Conservation (phyloP, 73 alveolate species). For the Blepharisma japonicum region DNA sequence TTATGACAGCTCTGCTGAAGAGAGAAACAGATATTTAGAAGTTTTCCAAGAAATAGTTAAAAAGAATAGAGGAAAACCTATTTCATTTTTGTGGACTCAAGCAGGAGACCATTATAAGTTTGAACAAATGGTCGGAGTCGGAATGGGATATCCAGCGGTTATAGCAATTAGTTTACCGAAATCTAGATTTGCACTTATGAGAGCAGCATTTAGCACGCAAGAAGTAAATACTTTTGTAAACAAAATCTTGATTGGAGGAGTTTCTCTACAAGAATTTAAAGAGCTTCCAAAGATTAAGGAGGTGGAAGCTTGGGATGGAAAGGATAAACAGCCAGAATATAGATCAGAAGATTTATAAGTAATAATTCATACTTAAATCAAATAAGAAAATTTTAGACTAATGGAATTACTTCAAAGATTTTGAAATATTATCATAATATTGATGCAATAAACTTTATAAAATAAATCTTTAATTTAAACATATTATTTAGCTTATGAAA, state of each 20-base stretch:
- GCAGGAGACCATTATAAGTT: slow-evolving; percentile 87
- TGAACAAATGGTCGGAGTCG: slow-evolving; percentile 71
- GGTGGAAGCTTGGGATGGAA: slow-evolving; percentile 24
- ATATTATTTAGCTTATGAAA: no score
- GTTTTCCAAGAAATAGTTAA: slow-evolving; percentile 62
- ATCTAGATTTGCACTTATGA: slow-evolving; percentile 32
- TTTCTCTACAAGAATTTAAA: slow-evolving; percentile 26
- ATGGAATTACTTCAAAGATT: no score
- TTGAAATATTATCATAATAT: no score
- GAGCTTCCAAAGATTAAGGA: neutral
- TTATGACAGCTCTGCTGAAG: slow-evolving; percentile 78
- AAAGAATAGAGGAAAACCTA: slow-evolving; percentile 71
- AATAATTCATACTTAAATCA: neutral
- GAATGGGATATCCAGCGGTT: slow-evolving; percentile 89
- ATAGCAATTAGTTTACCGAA: slow-evolving; percentile 59
- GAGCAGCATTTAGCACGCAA: slow-evolving; percentile 33
- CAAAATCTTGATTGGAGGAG: slow-evolving; percentile 36
- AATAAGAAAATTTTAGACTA: no score
- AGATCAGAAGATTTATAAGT: neutral
- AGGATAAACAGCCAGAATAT: neutral
- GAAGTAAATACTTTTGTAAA: slow-evolving; percentile 32
- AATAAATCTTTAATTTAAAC: no score
- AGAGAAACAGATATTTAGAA: slow-evolving; percentile 71
- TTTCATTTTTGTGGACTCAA: slow-evolving; percentile 76
- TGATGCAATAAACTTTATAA: no score